Evolutionary conservation across 2,329 filamentous ascomycete genomes (phyloP).

Genomic region (Pseudogymnoascus verrucosus): DNA sequence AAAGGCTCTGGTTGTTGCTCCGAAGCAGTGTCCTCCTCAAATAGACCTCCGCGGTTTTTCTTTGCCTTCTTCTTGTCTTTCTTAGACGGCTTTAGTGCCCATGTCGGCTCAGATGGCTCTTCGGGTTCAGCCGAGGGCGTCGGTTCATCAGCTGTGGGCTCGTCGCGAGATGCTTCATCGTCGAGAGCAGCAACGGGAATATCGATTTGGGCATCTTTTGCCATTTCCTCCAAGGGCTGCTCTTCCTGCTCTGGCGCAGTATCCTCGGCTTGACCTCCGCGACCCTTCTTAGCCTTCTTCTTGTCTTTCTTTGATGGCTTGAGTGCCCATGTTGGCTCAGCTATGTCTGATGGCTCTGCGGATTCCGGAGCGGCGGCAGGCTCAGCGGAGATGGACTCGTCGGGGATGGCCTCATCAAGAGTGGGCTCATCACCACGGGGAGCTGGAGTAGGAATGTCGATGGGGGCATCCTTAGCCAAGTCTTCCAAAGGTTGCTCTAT

Average conservation of each 20-base stretch:
- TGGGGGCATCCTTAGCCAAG: too few species aligned
- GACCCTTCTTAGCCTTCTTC: constrained; percentile 8
- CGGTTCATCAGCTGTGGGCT: neutral
- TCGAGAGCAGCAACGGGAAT: neutral
- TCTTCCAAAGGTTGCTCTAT: neutral
- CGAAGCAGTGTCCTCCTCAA: neutral
- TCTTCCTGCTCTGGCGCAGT: neutral
- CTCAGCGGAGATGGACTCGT: neutral
- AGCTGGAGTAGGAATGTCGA: neutral
- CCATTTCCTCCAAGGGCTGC: neutral
- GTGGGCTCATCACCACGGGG: neutral
- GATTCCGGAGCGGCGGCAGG: neutral
- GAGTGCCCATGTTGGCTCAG: neutral
- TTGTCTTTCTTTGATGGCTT: constrained; percentile 9
- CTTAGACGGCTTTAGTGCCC: constrained; percentile 6
- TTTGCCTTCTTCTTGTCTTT: constrained; percentile 31
- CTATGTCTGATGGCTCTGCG: constrained; percentile 22
- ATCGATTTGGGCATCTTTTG: neutral
- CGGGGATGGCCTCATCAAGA: neutral
- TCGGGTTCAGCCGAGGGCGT: neutral
- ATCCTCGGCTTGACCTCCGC: neutral
- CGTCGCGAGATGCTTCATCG: neutral
- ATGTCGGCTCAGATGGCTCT: neutral
- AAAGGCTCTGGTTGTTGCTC: neutral
- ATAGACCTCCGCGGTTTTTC: constrained; percentile 6